phyloP scores from a whole-genome alignment of 805 yeast genomes.

The Ogataea haglerorum region DNA sequence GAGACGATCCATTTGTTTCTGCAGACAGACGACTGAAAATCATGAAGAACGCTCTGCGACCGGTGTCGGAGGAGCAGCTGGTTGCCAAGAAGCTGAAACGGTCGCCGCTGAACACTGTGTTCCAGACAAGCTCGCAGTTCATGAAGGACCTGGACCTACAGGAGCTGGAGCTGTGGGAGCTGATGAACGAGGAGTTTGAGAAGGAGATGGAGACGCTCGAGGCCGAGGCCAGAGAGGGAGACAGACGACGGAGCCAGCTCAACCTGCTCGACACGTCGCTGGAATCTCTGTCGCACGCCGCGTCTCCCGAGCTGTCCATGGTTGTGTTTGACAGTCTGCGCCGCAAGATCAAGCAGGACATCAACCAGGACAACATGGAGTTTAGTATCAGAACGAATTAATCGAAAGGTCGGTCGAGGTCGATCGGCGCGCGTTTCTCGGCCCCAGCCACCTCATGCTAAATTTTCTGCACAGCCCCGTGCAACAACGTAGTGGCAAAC shows the following conservation, averaged over 20 bases:
- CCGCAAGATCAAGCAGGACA: conserved; percentile 14
- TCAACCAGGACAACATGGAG: conserved; percentile 10
- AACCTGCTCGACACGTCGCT: conserved; percentile 23
- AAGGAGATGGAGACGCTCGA: conserved; percentile 23
- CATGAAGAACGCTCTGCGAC: conserved; percentile 28
- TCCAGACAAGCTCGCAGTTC: conserved; percentile 28
- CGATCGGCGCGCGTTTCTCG: conserved; percentile 3
- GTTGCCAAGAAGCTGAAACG: conserved; percentile 20
- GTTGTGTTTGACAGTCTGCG: conserved; percentile 18
- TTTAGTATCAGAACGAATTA: conserved; percentile 7
- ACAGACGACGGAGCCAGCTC: conserved; percentile 6
- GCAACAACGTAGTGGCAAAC: conserved; percentile 8
- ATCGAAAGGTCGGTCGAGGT: neutral
- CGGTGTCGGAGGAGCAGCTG: conserved; percentile 25
- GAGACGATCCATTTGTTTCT: conserved; percentile 15
- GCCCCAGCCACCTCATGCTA: conserved; percentile 2
- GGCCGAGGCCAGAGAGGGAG: conserved; percentile 8
- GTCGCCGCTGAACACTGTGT: conserved; percentile 27
- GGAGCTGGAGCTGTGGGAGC: conserved; percentile 32
- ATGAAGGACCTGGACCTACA: conserved; percentile 26
- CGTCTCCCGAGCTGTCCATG: conserved; percentile 18
- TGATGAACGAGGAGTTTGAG: conserved; percentile 33
- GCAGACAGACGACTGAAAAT: conserved; percentile 25
- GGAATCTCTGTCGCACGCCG: conserved; percentile 18
- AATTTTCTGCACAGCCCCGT: conserved; percentile 10